Base-by-base conservation (phyloP, 1,139 yeast species). In the Geotrichum carabidarum region DNA sequence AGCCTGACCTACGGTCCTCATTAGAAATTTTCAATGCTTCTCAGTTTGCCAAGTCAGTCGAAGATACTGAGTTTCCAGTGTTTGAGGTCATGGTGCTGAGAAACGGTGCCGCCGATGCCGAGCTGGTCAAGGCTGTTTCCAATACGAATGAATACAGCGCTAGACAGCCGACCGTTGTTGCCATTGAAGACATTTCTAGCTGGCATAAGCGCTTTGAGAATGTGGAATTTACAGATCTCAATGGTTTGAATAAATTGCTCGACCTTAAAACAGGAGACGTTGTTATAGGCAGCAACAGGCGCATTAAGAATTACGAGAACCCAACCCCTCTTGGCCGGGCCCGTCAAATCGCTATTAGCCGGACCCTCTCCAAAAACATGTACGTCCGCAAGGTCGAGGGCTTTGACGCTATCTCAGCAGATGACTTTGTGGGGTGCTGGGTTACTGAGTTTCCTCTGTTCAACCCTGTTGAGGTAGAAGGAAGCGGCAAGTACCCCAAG, bases 291-390 rank as follows among this genome's bases (percentile, higher is more conserved):
- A 77, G 89, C 11, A 86, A 85, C 27, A 76, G 99, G 55, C 81
- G 88, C 1, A 66, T 70, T 5, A 62, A 80, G 32, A 72, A 86
- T 0, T 91, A 88, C 66, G 99, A 94, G 65, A 93, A 90, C 65
- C 98, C 99, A 18, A 93, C 99, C 0, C 98, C 99, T 0, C 71
- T 93, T 53, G 99, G 99, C 0, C 78, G 85, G 58, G 79, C 88
- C 60, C 78, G 99, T 57, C 96, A 89, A 65, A 65, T 88, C 51
- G 81, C 88, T 0, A 82, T 84, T 37, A 75, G 77, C 45, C 64
- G 66, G 30, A 48, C 58, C 2, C 60, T 17, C 9, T 31, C 54
- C 4, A 55, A 60, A 38, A 62, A 62, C 1, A 9, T 53, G 1
- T 51, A 56, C 17, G 42, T 54, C n/a, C 55, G 35, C 5, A 35